These are phyloP conservation scores for Colletotrichum viniferum DNA, from an alignment of 2,329 filamentous ascomycete species.

Conservation along the genomic window DNA sequence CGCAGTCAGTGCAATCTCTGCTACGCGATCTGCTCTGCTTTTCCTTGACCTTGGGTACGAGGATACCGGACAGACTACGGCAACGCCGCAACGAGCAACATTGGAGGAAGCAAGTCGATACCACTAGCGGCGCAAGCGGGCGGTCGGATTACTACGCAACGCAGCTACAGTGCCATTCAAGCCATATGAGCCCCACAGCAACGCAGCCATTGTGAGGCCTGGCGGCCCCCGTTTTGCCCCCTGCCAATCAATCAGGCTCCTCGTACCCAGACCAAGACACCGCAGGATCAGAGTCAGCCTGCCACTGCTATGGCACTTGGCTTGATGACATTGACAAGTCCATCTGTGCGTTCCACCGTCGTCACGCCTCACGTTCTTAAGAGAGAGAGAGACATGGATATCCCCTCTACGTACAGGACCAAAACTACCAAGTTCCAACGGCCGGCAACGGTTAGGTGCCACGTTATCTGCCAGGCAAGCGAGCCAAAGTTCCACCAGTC, in stretches of 20 bases:
- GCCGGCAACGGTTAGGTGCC: not conserved
- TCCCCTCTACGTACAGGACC: not conserved
- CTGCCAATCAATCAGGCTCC: not conserved
- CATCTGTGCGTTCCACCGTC: not conserved
- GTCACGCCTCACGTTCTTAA: not conserved
- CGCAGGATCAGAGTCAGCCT: not conserved
- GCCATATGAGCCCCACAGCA: not conserved
- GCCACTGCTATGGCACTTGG: not conserved
- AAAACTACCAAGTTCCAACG: not conserved
- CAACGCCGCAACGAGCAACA: not conserved
- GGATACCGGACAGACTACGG: not conserved
- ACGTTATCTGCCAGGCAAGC: not conserved
- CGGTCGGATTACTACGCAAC: slow-evolving; percentile 7
- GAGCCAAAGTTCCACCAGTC: not conserved
- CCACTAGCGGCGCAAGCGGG: slow-evolving; percentile 13
- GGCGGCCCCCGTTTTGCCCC: not conserved
- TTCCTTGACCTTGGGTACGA: not conserved
- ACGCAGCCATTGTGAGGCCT: not conserved
- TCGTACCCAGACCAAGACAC: not conserved
- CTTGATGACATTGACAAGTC: slow-evolving; percentile 2
- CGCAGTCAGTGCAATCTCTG: not conserved
- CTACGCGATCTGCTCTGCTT: not conserved
- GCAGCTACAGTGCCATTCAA: not conserved
- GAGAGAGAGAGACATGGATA: not conserved
- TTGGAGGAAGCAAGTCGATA: slow-evolving; percentile 6